Base-by-base conservation (phyloP, 768 basidiomycete species). In the Kondoa subrosea region DNA sequence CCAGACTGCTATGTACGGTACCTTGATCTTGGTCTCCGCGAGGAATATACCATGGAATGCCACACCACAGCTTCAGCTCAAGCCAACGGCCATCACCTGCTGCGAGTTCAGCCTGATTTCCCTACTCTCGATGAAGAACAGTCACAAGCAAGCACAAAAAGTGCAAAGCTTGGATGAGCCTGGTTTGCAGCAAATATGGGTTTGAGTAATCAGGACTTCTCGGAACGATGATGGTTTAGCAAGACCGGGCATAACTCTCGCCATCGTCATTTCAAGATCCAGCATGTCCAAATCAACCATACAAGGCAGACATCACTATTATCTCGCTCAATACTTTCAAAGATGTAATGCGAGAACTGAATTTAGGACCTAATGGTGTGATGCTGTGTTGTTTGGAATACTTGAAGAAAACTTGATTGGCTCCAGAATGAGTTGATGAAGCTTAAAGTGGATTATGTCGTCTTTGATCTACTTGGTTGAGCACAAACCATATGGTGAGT, bases 311-410 rank as follows among this genome's bases (percentile, higher is more conserved):
- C 0, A 80, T 99, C 75, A 85, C 88, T 75, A 87, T 97, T 64
- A 81, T 87, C 0, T 83, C 83, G 0, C 83, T 97, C 66, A 88
- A 97, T 76, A 90, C 87, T 0, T 83, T 97, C 40, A 80, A 86
- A 61, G 87, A 90, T 72, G 90, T 84, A 21, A 95, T 96, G 92
- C 77, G 84, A 15, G 83, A 85, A 65, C 83, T 87, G 72, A 83
- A 84, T 0, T 81, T 99, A 0, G 95, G 95, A 0, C 95, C 95
- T 0, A 99, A 99, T 72, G 95, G 95, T 17, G 93, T 84, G 3
- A 88, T 96, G 86, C 78, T 97, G 31, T 97, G 90, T 74, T 93
- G 91, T 75, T 87, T 95, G 83, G 92, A 96, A 75, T 95, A 96
- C 74, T 82, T 99, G 12, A 92, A 97, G 81, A 21, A 97, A 97